Evolutionary conservation across 1,139 yeast genomes (phyloP).

Genomic region (Waltiozyma sp.): DNA sequence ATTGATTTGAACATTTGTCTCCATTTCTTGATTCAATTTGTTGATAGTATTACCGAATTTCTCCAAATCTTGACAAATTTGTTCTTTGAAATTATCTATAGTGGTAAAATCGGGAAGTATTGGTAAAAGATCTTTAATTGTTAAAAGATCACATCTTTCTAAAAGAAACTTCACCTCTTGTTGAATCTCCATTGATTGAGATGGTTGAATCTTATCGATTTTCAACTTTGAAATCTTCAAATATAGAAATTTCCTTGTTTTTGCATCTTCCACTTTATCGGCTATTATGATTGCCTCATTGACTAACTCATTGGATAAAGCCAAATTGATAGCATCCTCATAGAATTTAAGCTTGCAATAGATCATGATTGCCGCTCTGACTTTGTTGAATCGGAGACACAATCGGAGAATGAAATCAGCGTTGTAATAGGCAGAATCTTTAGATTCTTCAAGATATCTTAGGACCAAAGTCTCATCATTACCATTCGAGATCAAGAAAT

Average conservation of each 20-base stretch:
- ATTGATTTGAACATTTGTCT: conserved; percentile 56
- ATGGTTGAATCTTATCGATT: conserved; percentile 24
- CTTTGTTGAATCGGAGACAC: conserved; percentile 49
- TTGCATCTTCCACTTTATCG: conserved; percentile 37
- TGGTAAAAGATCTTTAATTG: conserved; percentile 75
- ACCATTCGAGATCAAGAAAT: conserved; percentile 56
- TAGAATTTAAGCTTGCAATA: conserved; percentile 56
- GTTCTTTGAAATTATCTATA: conserved; percentile 76
- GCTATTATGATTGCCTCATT: conserved; percentile 52
- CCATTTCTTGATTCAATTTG: conserved; percentile 65
- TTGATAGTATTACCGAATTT: conserved; percentile 55
- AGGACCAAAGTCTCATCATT: conserved; percentile 32
- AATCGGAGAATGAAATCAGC: conserved; percentile 66
- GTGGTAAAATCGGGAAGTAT: conserved; percentile 75
- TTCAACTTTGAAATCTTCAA: conserved; percentile 52
- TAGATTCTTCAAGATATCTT: conserved; percentile 33
- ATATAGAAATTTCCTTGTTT: conserved; percentile 65
- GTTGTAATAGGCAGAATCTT: conserved; percentile 35
- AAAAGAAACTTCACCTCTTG: conserved; percentile 29
- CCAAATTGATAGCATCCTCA: conserved; percentile 74
- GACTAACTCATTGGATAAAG: conserved; percentile 50
- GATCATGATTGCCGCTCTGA: conserved; percentile 59
- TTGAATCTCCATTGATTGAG: conserved; percentile 15
- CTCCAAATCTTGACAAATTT: conserved; percentile 69
- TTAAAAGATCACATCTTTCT: conserved; percentile 44